Evolutionary conservation across 129 eudicot genomes (phyloP).

Genomic region (Rutidosis leptorrhynchoides): DNA sequence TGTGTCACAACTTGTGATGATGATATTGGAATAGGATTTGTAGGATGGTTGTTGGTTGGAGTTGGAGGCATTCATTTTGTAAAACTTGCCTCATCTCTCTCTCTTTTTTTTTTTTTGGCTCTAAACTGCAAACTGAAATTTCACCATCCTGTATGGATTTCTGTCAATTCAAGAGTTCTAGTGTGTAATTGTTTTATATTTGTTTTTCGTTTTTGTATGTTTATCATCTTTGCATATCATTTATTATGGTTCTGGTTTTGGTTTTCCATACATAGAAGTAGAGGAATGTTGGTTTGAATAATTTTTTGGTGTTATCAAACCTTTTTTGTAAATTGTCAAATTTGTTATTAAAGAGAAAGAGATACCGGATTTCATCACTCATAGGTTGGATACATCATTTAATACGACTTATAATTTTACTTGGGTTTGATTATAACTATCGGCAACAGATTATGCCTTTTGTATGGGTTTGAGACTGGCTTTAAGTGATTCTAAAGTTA

Average conservation of each 20-base stretch:
- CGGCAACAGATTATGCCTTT: no score
- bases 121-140: background rate
- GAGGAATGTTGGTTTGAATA: no score
- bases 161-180: conserved; percentile 1
- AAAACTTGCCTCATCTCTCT: conserved; percentile 4
- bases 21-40: background rate
- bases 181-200: background rate
- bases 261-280: background rate
- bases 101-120: conserved; percentile 9
- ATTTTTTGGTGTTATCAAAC: background rate
- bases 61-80: conserved; percentile 5
- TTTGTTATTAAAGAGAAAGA: no score
- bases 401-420: no score
- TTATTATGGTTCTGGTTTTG: background rate
- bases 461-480: no score
- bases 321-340: no score
- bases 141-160: background rate
- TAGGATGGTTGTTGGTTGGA: background rate
- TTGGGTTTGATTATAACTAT: no score
- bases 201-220: background rate
- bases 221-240: background rate
- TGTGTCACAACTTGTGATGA: conserved; percentile 12
- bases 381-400: no score
- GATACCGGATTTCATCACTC: no score
- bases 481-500: no score